phyloP scores from a whole-genome alignment of 495 filamentous ascomycete genomes.

The Penicillium goetzii region DNA sequence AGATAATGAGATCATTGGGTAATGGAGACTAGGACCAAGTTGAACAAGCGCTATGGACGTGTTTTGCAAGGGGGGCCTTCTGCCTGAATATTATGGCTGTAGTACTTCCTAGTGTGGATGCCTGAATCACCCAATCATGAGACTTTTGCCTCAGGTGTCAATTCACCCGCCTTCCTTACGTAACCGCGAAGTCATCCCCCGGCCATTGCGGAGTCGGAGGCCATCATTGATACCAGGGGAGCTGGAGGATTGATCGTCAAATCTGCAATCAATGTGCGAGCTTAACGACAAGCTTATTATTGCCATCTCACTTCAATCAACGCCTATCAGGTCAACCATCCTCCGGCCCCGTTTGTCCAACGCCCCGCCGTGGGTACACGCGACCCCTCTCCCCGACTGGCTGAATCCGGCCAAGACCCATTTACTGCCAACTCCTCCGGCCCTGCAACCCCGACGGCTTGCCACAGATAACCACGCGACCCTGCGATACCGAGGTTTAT shows the following conservation, averaged over 20 bases:
- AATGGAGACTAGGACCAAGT: not conserved
- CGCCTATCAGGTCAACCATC: not conserved
- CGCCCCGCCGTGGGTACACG: slow-evolving; percentile 2
- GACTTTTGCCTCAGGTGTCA: not conserved
- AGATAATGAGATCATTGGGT: not conserved
- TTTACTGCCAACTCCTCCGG: slow-evolving; percentile 6
- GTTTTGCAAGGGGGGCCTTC: not conserved
- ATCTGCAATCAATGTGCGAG: not conserved
- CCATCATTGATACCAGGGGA: slow-evolving; percentile 5
- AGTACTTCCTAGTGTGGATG: not conserved
- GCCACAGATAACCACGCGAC: slow-evolving; percentile 9
- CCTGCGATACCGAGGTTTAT: not conserved
- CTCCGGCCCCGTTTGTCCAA: not conserved
- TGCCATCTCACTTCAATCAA: not conserved
- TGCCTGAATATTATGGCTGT: not conserved
- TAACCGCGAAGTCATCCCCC: slow-evolving; percentile 23
- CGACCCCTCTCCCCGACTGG: slow-evolving; percentile 14
- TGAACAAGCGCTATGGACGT: not conserved
- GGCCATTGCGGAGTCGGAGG: slow-evolving; percentile 23
- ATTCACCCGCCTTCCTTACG: slow-evolving; percentile 12
- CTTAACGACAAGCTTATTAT: not conserved
- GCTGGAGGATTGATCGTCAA: not conserved
- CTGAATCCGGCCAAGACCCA: slow-evolving; percentile 9
- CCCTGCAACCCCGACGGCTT: slow-evolving; percentile 15
- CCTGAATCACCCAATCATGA: not conserved